Evolutionary conservation across 2,329 filamentous ascomycete species (phyloP).

Genomic region (Diaporthe sp.): DNA sequence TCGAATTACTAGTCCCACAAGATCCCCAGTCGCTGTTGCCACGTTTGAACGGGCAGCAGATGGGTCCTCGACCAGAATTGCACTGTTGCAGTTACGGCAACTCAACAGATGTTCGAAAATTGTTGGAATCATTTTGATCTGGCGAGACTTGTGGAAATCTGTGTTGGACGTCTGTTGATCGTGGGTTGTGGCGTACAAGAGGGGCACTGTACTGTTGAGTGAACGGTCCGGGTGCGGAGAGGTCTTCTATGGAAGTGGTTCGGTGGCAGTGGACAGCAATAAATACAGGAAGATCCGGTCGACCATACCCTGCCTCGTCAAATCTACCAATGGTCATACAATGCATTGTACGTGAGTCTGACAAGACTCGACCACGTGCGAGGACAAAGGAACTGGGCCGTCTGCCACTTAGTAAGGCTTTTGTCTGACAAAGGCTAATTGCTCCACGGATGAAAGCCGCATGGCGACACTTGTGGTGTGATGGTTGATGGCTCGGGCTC

Average conservation of each 20-base stretch:
- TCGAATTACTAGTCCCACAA: not conserved
- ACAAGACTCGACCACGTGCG: too few species aligned
- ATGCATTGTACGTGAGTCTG: not conserved
- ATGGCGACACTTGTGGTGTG: not conserved
- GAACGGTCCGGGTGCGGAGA: not conserved
- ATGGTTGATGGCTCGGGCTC: too few species aligned
- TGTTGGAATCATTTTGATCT: not conserved
- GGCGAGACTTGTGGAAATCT: not conserved
- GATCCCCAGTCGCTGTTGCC: not conserved
- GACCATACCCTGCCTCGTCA: not conserved
- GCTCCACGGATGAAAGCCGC: not conserved
- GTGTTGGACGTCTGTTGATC: not conserved
- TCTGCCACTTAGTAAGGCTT: not conserved
- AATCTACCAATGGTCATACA: not conserved
- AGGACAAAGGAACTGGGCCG: not conserved
- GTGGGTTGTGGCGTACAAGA: not conserved
- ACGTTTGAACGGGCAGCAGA: too few species aligned
- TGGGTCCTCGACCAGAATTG: not conserved
- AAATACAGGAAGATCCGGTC: not conserved
- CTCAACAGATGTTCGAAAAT: constrained; percentile 6
- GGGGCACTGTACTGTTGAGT: not conserved
- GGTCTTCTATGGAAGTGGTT: too few species aligned
- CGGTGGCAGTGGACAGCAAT: not conserved
- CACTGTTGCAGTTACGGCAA: constrained; percentile 3
- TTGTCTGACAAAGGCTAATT: not conserved